Conservation (phyloP, 2,329 filamentous ascomycete species). For the Cladobotryum mycophilum region DNA sequence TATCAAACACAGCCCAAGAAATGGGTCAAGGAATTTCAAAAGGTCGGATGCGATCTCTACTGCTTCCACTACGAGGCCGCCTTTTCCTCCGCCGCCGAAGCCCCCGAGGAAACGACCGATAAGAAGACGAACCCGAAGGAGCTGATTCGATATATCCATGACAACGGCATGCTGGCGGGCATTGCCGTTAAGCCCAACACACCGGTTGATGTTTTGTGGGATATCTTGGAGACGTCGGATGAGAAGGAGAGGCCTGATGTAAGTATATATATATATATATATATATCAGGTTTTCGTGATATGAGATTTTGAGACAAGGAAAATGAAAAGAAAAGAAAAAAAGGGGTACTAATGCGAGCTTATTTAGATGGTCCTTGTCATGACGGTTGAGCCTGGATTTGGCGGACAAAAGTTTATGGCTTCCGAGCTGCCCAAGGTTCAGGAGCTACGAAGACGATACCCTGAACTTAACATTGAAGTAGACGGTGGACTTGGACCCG, state of each 20-base stretch:
- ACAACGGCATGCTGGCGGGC: conserved; percentile 79
- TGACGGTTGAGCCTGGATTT: conserved; percentile 97
- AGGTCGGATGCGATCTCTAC: conserved; percentile 95
- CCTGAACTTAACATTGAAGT: conserved; percentile 96
- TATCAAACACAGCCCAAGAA: conserved; percentile 63
- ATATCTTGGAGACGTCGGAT: conserved; percentile 69
- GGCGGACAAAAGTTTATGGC: conserved; percentile 99
- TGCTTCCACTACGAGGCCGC: conserved; percentile 99
- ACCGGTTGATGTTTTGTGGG: conserved; percentile 83
- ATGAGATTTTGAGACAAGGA: background rate
- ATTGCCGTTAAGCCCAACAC: conserved; percentile 95
- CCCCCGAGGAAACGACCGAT: conserved; percentile 62
- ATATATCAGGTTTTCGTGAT: conserved; percentile 26
- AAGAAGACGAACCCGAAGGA: conserved; percentile 74
- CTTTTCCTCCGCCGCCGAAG: conserved; percentile 77
- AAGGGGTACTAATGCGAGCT: too few relatives aligned
- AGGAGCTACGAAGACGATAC: conserved; percentile 74
- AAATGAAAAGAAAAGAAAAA: background rate
- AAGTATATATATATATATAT: too few relatives aligned
- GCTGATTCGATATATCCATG: conserved; percentile 86
- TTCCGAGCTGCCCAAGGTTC: conserved; percentile 88
- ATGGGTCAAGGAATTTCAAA: conserved; percentile 94
- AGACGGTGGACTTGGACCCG: conserved; percentile 81
- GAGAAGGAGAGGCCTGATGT: conserved; percentile 82
- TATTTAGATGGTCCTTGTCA: conserved; percentile 87